Evolutionary conservation across 495 filamentous ascomycete genomes (phyloP), one percentile per base, ranked within the genome.

Genomic region (Annulohypoxylon bovei): DNA sequence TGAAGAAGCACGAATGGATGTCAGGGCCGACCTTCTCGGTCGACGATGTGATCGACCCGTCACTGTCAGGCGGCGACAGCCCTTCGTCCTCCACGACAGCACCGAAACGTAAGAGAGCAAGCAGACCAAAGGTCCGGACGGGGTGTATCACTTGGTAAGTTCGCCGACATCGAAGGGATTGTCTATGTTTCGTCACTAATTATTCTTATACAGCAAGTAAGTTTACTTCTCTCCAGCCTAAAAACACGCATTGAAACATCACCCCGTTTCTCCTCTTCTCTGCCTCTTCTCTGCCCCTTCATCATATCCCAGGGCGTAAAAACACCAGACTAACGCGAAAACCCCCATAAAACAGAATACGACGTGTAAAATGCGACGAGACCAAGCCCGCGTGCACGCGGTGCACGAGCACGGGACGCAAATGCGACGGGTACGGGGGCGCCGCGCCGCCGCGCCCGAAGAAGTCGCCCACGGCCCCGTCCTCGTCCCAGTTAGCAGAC

Each of bases 351-450:
- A 37, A 9, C 28, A 72, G 70, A 22, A 72, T 72, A 37, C 64
- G 70, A 63, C 70, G 70, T 4, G 77, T 82, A 2, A 82, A 82
- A 65, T 82, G 81, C 56, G 81, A 78, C 47, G 81, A 82, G 40
- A 78, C 75, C 37, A 80, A 78, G 30, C 81, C 81, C 0, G 77
- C 75, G 23, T 82, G 81, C 56, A 63, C 75, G 33, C 74, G 81
- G 25, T 82, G 81, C 62, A 81, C 76, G 16, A 81, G 78, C 23
- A 81, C 81, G 12, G 79, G 81, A 5, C 74, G 81, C 6, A 80
- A 76, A 30, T 82, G 81, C 47, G 81, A 82, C 44, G 79, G 81
- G n/a, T 82, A 82, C 62, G 79, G 71, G 62, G 74, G 70, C 50
- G 16, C 67, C 59, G 66, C 77, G 73, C 47, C 78, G 68, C 42